A percentile compares a stretch with the other conserved stretches of the same genome.
Conservation (phyloP, 2,329 filamentous ascomycete genomes). For the Mariannaea elegans region DNA sequence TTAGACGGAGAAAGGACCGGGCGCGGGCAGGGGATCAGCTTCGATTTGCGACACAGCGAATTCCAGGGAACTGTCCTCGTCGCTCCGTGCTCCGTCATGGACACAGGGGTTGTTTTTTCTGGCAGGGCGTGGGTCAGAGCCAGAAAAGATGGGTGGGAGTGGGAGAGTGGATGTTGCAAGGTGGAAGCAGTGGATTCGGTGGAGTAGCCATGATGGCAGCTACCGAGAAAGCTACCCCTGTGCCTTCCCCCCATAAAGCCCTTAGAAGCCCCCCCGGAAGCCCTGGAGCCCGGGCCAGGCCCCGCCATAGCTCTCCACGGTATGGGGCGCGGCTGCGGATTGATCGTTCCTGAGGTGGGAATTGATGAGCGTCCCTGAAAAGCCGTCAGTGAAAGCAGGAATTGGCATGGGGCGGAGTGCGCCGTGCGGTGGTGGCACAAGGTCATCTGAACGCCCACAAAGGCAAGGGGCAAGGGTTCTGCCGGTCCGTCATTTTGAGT, state of each 20-base stretch:
- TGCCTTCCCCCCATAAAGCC: conserved; percentile 26
- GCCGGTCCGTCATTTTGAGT: conserved; percentile 2
- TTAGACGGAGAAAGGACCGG: conserved; percentile 27
- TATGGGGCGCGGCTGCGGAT: conserved; percentile 29
- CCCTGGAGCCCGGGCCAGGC: conserved; percentile 28
- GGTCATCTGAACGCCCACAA: conserved; percentile 21
- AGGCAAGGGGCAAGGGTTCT: conserved; percentile 2
- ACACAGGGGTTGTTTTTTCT: conserved; percentile 2
- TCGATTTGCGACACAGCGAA: conserved; percentile 22
- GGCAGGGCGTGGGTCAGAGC: background rate
- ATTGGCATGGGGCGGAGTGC: conserved; percentile 11
- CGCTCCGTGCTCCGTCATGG: background rate
- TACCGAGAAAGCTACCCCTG: conserved; percentile 40
- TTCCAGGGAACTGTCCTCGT: conserved; percentile 13
- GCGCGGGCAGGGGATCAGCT: conserved; percentile 14
- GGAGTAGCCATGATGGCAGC: background rate
- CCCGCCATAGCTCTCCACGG: conserved; percentile 39
- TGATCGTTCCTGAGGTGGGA: conserved; percentile 31
- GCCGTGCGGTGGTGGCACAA: conserved; percentile 16
- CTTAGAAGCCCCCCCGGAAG: conserved; percentile 19
- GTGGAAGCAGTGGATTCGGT: conserved; percentile 18
- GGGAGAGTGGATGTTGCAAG: conserved; percentile 20
- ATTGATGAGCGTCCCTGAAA: conserved; percentile 18
- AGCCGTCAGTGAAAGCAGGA: conserved; percentile 10
- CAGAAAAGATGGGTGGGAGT: conserved; percentile 1